Conservation (phyloP, 2,329 filamentous ascomycete genomes). For the Cladophialophora psammophila region DNA sequence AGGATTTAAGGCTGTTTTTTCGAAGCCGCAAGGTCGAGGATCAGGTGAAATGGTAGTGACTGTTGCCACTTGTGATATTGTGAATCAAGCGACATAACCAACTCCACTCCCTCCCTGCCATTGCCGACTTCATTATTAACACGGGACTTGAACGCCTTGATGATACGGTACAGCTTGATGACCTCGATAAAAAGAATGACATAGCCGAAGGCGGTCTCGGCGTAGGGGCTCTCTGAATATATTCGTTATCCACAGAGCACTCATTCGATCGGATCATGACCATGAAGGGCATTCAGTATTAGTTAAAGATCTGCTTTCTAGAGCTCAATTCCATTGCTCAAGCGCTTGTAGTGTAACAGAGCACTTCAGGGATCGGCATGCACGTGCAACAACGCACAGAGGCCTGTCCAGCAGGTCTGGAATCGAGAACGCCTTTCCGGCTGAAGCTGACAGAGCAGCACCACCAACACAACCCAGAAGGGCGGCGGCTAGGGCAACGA, state of each 20-base stretch:
- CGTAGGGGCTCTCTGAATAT: not conserved
- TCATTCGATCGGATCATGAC: constrained; percentile 1
- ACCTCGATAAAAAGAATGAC: constrained; percentile 12
- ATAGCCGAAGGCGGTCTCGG: not conserved
- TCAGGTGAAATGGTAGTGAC: not conserved
- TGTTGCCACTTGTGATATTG: not conserved
- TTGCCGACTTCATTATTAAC: not conserved
- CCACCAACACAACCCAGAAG: no score
- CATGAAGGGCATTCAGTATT: no score
- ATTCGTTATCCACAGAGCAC: constrained; percentile 8
- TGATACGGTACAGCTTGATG: constrained; percentile 8
- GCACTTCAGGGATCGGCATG: no score
- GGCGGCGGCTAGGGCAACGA: no score
- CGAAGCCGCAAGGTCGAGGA: not conserved
- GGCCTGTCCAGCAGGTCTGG: no score
- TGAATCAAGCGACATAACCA: constrained; percentile 3
- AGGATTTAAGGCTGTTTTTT: constrained; percentile 9
- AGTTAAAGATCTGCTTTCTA: not conserved
- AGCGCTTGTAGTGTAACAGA: no score
- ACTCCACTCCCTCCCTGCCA: not conserved
- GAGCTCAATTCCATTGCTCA: constrained; percentile 3
- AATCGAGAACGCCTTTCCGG: no score
- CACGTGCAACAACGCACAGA: no score
- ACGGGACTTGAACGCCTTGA: not conserved
- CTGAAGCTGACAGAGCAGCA: no score